These are phyloP conservation scores for Wickerhamiella infanticola DNA, from an alignment of 1,139 yeast species.

Conservation along the genomic window DNA sequence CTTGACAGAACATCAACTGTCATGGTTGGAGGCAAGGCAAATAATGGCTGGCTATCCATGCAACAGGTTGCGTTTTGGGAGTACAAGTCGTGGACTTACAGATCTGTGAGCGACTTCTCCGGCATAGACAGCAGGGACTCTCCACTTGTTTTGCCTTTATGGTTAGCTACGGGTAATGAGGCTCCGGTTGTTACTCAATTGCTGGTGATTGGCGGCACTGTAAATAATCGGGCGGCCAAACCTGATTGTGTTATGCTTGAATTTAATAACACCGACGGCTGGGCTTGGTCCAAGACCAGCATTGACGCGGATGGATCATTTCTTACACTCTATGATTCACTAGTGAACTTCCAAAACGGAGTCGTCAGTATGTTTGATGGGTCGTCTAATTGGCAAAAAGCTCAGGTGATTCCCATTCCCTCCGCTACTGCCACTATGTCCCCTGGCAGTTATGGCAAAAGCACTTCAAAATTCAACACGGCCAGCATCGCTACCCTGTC, in stretches of 20 bases:
- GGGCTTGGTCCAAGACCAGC: slow-evolving; percentile 30
- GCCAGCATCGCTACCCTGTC: slow-evolving; percentile 24
- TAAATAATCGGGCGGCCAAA: slow-evolving; percentile 25
- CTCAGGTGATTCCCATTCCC: slow-evolving; percentile 9
- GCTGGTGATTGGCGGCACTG: slow-evolving; percentile 29
- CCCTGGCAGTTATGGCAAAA: slow-evolving; percentile 6
- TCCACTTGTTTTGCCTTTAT: slow-evolving; percentile 33
- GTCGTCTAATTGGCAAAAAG: slow-evolving; percentile 2
- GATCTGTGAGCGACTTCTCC: slow-evolving; percentile 20
- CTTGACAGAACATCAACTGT: slow-evolving; percentile 19
- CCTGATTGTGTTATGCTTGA: slow-evolving; percentile 32
- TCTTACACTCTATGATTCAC: slow-evolving; percentile 27
- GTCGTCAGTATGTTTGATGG: slow-evolving; percentile 18
- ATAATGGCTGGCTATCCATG: slow-evolving; percentile 44
- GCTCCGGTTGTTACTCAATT: slow-evolving; percentile 11
- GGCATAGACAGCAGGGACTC: slow-evolving; percentile 33
- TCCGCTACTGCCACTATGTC: slow-evolving; percentile 6
- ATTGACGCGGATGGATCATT: slow-evolving; percentile 23
- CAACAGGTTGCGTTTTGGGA: slow-evolving; percentile 48
- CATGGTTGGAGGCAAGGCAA: slow-evolving; percentile 40
- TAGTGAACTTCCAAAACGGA: slow-evolving; percentile 16
- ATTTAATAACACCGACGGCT: slow-evolving; percentile 24
- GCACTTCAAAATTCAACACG: slow-evolving; percentile 3
- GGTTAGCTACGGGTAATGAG: slow-evolving; percentile 17
- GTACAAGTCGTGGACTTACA: slow-evolving; percentile 43